Evolutionary conservation across 129 eudicot genomes (phyloP).

Genomic region (Mikania micrantha): DNA sequence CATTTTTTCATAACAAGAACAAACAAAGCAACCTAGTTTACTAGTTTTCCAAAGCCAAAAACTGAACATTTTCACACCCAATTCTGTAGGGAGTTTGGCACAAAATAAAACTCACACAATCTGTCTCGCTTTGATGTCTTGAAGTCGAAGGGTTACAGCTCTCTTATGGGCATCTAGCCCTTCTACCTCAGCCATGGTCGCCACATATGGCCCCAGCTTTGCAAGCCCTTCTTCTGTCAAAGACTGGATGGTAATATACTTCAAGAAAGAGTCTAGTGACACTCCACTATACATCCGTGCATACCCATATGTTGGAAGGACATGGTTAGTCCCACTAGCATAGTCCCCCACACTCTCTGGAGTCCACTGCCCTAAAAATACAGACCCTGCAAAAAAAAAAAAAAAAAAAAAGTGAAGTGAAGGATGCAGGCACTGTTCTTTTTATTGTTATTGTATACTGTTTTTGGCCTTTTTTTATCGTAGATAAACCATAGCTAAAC

Average conservation of each 20-base stretch:
- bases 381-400: conserved; percentile 58
- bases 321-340: conserved; percentile 99
- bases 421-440: no score
- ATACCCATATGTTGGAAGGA: conserved; percentile 97
- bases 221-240: conserved; percentile 82
- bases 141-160: conserved; percentile 87
- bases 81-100: background rate
- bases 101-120: conserved; percentile 4
- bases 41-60: conserved; percentile 7
- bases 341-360: conserved; percentile 99
- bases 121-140: conserved; percentile 71
- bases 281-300: conserved; percentile 97
- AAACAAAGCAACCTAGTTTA: conserved; percentile 16
- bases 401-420: background rate
- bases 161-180: conserved; percentile 93
- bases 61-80: background rate
- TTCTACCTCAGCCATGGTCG: conserved; percentile 93
- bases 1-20: conserved; percentile 3
- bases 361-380: conserved; percentile 96
- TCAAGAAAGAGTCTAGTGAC: conserved; percentile 84
- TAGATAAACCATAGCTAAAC: background rate
- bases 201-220: conserved; percentile 90
- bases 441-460: background rate
- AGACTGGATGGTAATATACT: conserved; percentile 97
- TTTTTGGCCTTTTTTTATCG: background rate